Base-by-base conservation (phyloP, 495 filamentous ascomycete species). In the Talaromyces nanjingensis region DNA sequence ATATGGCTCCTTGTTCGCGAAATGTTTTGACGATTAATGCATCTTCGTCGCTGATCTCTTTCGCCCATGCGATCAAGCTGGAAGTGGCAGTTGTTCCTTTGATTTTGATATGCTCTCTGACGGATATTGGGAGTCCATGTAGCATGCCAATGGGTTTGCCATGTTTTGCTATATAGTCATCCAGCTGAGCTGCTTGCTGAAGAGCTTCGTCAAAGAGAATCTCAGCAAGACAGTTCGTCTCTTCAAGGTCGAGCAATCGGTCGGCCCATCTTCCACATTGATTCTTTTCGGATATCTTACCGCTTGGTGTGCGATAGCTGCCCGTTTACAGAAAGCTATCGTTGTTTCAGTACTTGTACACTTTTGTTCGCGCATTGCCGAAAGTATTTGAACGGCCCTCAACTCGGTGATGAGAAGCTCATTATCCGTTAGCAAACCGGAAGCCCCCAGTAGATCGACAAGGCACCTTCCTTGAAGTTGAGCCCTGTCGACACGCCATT, bases 81-180 rank as follows among this genome's bases (percentile, higher is more conserved):
- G 72, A 76, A 29, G 78, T 79, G 62, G 72, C 76, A 1, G 74
- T 76, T 27, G 69, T 71, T 7, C 69, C 70, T 63, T 79, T 73
- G 25, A 91, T 69, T 59, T 86, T 77, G 75, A 91, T 90, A 27
- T 81, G 79, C 65, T 91, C 89, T 67, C 91, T 89, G 24, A 89
- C 65, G 7, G 77, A 80, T 20, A 91, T 76, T 3, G 89, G 88
- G 0, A 92, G 79, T 9, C 88, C 88, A 66, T 91, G 87, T 0
- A 92, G 74, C 0, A 86, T 84, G 2, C 89, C 89, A 33, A 86
- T 55, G 0, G 78, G 74, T 29, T 72, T 75, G 8, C 81, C 79
- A 24, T 80, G 82, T 37, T 72, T 70, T 6, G 70, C 65, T 53
- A 86, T 72, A 64, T 82, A 79, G 22, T 73, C 73, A 67, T 91